Percentiles rank a stretch among this genome's conserved stretches.
Conservation (phyloP, 1,139 yeast genomes). For the Yamadazyma aaseri region DNA sequence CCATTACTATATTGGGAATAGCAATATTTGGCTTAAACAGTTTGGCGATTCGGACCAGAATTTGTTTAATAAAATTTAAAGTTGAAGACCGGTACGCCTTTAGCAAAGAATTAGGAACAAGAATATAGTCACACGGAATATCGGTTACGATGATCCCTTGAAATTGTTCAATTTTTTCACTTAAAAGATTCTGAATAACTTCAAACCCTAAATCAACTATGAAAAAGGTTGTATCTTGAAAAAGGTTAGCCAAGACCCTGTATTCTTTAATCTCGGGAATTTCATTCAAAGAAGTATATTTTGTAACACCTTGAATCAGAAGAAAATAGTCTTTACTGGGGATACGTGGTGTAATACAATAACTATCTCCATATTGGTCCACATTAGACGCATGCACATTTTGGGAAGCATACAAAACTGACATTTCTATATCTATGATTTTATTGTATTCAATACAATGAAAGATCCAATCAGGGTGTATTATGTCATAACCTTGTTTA, state of each 20-base stretch:
- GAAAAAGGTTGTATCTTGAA: constrained; percentile 9
- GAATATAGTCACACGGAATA: constrained; percentile 10
- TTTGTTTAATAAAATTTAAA: constrained; percentile 4
- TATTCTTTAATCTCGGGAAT: constrained; percentile 4
- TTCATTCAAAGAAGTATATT: background rate
- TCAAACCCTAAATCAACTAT: constrained; percentile 7
- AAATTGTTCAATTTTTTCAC: constrained; percentile 10
- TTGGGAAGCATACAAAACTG: constrained; percentile 42
- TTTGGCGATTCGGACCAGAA: constrained; percentile 8
- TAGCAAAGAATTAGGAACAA: constrained; percentile 10
- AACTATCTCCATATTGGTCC: constrained; percentile 60
- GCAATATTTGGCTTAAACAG: constrained; percentile 15
- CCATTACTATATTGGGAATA: constrained; percentile 50
- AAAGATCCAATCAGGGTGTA: constrained; percentile 69
- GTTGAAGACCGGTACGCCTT: constrained; percentile 4
- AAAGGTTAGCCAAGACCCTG: constrained; percentile 6
- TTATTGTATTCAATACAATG: constrained; percentile 52
- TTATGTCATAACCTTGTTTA: constrained; percentile 53
- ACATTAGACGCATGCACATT: constrained; percentile 20
- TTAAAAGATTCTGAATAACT: constrained; percentile 1
- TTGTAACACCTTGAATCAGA: background rate
- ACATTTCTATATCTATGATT: constrained; percentile 59
- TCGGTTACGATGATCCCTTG: constrained; percentile 6
- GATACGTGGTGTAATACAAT: constrained; percentile 16
- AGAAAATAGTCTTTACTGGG: constrained; percentile 7